Evolutionary conservation across 2,329 filamentous ascomycete genomes (phyloP).

Genomic region (Aspergillus sp.): DNA sequence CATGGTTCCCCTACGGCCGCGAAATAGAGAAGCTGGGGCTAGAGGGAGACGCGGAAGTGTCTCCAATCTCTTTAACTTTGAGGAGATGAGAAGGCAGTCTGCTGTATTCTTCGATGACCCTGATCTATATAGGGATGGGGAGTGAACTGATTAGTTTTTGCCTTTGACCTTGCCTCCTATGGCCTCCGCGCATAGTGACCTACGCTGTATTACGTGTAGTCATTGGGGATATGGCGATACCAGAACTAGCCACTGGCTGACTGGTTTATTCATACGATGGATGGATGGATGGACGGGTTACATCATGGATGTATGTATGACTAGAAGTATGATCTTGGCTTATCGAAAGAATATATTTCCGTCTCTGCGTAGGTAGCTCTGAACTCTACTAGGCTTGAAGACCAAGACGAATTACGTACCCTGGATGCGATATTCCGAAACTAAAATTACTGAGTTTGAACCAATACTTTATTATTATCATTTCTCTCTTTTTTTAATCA

Average conservation of each 20-base stretch:
- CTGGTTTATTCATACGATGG: not conserved
- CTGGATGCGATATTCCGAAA: too few relatives aligned
- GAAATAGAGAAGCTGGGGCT: conserved; percentile 13
- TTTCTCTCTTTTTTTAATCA: too few relatives aligned
- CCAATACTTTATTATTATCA: too few relatives aligned
- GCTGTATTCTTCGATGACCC: conserved; percentile 49
- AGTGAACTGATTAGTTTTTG: not conserved
- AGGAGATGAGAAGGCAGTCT: conserved; percentile 47
- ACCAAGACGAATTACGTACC: not conserved
- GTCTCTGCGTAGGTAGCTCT: not conserved
- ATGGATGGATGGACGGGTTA: not conserved
- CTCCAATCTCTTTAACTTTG: conserved; percentile 41
- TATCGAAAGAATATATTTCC: not conserved
- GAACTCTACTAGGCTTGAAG: not conserved
- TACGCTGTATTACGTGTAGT: too few relatives aligned
- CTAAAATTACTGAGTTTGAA: too few relatives aligned
- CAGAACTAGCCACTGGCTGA: not conserved
- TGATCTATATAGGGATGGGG: conserved; percentile 32
- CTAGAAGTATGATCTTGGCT: not conserved
- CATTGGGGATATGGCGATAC: too few relatives aligned
- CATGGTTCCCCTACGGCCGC: conserved; percentile 12
- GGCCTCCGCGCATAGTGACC: not conserved
- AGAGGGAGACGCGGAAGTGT: conserved; percentile 27
- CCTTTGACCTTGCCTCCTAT: not conserved
- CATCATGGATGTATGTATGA: not conserved